A percentile compares a stretch with the other conserved stretches of the same genome.
Evolutionary conservation across 2,329 filamentous ascomycete species (phyloP).

Genomic region (Colletotrichum kahawae): DNA sequence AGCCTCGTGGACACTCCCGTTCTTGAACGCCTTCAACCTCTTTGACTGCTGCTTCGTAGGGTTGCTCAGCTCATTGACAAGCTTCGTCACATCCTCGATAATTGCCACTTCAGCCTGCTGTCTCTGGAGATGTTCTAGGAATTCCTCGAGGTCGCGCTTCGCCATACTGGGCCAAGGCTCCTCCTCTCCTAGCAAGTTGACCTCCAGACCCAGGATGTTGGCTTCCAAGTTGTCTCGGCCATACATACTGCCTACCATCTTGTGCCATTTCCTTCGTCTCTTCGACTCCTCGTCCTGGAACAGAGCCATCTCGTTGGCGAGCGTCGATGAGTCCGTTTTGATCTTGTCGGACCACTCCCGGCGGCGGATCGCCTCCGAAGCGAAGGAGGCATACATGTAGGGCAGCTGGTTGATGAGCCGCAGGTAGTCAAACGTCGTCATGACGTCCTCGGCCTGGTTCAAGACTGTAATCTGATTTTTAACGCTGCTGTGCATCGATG

Average conservation of each 20-base stretch:
- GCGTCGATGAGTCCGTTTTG: slow-evolving; percentile 80
- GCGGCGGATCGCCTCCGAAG: slow-evolving; percentile 84
- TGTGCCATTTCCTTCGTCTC: slow-evolving; percentile 88
- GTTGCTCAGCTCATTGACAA: slow-evolving; percentile 78
- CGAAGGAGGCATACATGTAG: slow-evolving; percentile 86
- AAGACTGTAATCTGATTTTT: slow-evolving; percentile 75
- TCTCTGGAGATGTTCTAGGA: slow-evolving; percentile 69
- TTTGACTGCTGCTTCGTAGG: slow-evolving; percentile 88
- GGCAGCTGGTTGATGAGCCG: slow-evolving; percentile 83
- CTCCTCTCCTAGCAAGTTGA: slow-evolving; percentile 82
- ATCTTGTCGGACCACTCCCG: slow-evolving; percentile 94
- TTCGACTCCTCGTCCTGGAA: slow-evolving; percentile 94
- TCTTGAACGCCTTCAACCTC: slow-evolving; percentile 92
- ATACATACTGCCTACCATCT: slow-evolving; percentile 78
- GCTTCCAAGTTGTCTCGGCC: slow-evolving; percentile 70
- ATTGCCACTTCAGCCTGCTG: slow-evolving; percentile 70
- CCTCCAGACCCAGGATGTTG: slow-evolving; percentile 77
- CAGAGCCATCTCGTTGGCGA: slow-evolving; percentile 91
- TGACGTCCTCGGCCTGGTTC: slow-evolving; percentile 75
- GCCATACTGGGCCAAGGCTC: slow-evolving; percentile 79
- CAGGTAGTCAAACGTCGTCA: slow-evolving; percentile 81
- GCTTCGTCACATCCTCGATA: slow-evolving; percentile 74
- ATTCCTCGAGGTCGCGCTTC: slow-evolving; percentile 77
- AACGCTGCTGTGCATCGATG: slow-evolving; percentile 73
- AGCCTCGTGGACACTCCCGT: slow-evolving; percentile 93